A percentile compares a stretch with the other conserved stretches of the same genome.
These are phyloP conservation scores for Grigorovia humatica DNA, from an alignment of 805 yeast genomes.

Conservation along the genomic window DNA sequence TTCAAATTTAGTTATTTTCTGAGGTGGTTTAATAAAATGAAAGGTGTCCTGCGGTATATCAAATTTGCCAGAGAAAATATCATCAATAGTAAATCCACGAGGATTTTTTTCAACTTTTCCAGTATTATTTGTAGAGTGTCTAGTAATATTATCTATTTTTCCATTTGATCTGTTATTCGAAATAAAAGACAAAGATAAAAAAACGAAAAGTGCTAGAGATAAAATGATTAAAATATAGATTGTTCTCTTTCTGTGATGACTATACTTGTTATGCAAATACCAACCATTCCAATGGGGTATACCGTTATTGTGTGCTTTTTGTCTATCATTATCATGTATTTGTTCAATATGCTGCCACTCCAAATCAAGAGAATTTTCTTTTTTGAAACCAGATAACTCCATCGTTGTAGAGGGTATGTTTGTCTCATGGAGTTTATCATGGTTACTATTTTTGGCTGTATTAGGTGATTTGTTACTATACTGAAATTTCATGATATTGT, in stretches of 20 bases:
- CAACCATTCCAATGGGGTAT: constrained; percentile 5
- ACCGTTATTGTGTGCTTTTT: not conserved
- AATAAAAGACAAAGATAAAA: not conserved
- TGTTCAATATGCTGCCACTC: no score
- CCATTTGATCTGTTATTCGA: not conserved
- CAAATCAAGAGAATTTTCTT: no score
- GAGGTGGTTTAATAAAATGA: constrained; percentile 21
- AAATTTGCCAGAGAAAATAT: constrained; percentile 21
- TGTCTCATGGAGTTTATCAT: no score
- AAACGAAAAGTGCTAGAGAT: not conserved
- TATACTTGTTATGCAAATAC: constrained; percentile 7
- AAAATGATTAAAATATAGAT: not conserved
- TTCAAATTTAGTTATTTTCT: constrained; percentile 12
- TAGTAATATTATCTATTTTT: not conserved
- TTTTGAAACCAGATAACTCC: no score
- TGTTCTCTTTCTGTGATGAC: constrained; percentile 3
- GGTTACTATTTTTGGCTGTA: not conserved
- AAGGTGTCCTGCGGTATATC: constrained; percentile 14
- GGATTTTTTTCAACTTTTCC: not conserved
- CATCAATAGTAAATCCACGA: constrained; percentile 13
- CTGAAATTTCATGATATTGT: no score
- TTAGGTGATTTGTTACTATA: no score
- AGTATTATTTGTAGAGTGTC: not conserved
- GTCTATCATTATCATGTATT: not conserved
- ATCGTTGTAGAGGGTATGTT: no score